These are phyloP conservation scores for Rubroboletus pulcherrimus DNA, from an alignment of 768 basidiomycete species.

Conservation along the genomic window DNA sequence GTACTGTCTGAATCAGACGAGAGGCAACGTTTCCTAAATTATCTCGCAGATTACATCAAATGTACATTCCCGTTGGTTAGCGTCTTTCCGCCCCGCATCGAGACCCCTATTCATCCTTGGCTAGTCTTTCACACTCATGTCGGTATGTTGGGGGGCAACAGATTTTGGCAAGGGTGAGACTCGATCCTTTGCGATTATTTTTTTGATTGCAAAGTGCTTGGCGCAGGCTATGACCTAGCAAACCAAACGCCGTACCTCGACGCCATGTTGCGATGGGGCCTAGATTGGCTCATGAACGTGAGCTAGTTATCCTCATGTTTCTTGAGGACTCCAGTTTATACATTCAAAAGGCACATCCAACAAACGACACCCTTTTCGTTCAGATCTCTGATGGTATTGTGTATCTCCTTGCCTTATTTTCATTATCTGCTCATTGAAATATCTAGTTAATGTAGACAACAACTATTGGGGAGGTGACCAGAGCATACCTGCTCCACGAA, in stretches of 20 bases:
- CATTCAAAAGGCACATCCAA: slow-evolving; percentile 67
- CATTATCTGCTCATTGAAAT: neutral
- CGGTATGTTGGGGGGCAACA: slow-evolving; percentile 86
- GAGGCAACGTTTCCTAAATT: neutral
- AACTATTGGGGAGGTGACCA: slow-evolving; percentile 89
- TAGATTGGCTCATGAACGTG: slow-evolving; percentile 90
- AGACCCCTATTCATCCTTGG: neutral
- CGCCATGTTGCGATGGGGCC: slow-evolving; percentile 83
- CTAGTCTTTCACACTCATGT: slow-evolving; percentile 79
- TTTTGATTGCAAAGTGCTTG: neutral
- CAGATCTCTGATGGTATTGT: slow-evolving; percentile 64
- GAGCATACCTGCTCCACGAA: slow-evolving; percentile 68
- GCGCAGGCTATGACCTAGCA: slow-evolving; percentile 71
- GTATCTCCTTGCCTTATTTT: neutral
- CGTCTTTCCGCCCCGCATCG: neutral
- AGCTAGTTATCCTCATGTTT: slow-evolving; percentile 7
- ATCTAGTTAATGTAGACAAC: slow-evolving; percentile 57
- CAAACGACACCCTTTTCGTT: slow-evolving; percentile 67
- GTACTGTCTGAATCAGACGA: slow-evolving; percentile 36
- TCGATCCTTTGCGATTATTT: neutral
- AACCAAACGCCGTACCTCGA: slow-evolving; percentile 93
- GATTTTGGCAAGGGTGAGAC: slow-evolving; percentile 72
- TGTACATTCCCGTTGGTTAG: slow-evolving; percentile 79
- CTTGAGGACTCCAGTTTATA: neutral
- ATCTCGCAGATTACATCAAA: slow-evolving; percentile 74